Conservation (phyloP, 2,329 filamentous ascomycete genomes). For the Aspergillus udagawae region DNA sequence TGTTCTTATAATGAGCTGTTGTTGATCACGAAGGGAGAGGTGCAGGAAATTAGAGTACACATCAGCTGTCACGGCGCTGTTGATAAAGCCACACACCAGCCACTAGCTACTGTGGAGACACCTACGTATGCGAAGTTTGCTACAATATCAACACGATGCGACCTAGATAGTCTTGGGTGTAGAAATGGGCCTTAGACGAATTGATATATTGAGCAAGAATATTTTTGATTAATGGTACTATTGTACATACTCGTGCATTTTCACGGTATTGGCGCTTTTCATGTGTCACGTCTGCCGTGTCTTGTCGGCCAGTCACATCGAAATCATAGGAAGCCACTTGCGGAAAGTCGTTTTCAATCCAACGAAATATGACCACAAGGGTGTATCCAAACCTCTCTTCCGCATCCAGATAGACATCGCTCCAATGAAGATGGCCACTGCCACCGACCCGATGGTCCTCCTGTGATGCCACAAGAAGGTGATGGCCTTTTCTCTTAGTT, state of each 20-base stretch:
- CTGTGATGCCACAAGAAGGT: conserved; percentile 61
- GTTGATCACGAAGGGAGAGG: conserved; percentile 9
- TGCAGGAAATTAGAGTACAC: conserved; percentile 29
- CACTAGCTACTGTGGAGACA: conserved; percentile 16
- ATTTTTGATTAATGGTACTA: not conserved
- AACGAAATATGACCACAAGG: conserved; percentile 31
- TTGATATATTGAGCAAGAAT: not conserved
- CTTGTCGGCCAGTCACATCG: not conserved
- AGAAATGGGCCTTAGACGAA: not conserved
- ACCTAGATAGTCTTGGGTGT: conserved; percentile 71
- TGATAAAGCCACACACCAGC: conserved; percentile 28
- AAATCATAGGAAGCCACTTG: not conserved
- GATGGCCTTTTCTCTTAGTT: conserved; percentile 52
- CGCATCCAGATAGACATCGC: conserved; percentile 65
- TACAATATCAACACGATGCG: conserved; percentile 85
- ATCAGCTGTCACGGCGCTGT: conserved; percentile 22
- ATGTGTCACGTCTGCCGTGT: not conserved
- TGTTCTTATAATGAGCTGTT: conserved; percentile 10
- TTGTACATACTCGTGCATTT: not conserved
- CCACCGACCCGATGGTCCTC: conserved; percentile 58
- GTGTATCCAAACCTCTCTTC: conserved; percentile 38
- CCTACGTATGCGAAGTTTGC: not conserved
- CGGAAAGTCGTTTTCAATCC: conserved; percentile 23
- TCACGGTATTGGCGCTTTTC: not conserved
- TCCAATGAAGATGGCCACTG: conserved; percentile 63